Evolutionary conservation across 768 basidiomycete species (phyloP), one percentile per base, ranked within the genome.

Genomic region (Pleurotus citrinopileatus): DNA sequence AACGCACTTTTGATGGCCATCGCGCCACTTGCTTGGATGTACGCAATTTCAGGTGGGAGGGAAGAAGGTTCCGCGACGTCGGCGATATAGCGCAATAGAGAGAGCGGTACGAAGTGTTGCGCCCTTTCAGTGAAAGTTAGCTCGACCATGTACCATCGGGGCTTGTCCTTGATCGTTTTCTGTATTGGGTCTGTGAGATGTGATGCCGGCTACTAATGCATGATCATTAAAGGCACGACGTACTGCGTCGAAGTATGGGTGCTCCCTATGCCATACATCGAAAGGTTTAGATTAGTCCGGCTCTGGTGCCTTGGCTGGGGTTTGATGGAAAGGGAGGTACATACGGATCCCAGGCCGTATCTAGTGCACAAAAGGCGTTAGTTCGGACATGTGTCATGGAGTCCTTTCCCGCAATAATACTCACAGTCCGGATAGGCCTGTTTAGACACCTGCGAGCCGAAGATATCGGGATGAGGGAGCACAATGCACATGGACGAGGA

Each of bases 131-230:
- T 60, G 66, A 95, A 94, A 27, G 78, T 80, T 48, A 87, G 71
- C 60, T 93, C 86, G 29, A 94, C 89, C 94, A 98, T 98, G 73
- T 78, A 94, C 94, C 94, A 98, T 64, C 80, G 90, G 1, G 94
- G 94, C 9, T 83, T 75, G 2, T 77, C 75, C 61, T 83, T 61
- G 53, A 91, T 77, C 2, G 92, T 81, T 82, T 95, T 95, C 91
- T 92, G 61, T 37, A 34, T 20, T 44, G 40, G 51, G 57, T n/a
- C 29, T 46, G 32, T 10, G 25, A 20, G 45, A 23, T 47, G 28
- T n/a, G 23, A 2, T 20, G 9, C 9, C 25, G n/a, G 15, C 46
- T 26, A 45, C n/a, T 26, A 47, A 23, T 20, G 23, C 29, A 26
- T 27, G 27, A 52, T 28, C 26, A 3, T 23, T 8, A 55, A 42